A percentile compares a stretch with the other conserved stretches of the same genome.
Evolutionary conservation across 176 grass and related monocot species (phyloP).

Genomic region (Alopecurus myosuroides): DNA sequence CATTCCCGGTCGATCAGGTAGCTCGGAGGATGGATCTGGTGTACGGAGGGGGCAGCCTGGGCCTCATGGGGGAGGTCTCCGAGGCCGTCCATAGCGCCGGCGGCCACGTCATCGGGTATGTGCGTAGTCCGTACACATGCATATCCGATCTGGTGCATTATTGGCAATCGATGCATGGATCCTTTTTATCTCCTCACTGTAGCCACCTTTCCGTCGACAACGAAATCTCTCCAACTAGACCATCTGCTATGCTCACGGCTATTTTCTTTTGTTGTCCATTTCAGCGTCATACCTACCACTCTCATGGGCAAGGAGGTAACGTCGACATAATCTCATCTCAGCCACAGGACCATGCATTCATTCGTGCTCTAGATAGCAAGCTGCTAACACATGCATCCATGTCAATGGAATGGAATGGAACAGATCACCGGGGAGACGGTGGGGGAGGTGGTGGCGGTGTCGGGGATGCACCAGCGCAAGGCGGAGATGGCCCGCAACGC

Average conservation of each 20-base stretch:
- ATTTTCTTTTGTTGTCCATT: background rate
- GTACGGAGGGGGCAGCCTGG: conserved; percentile 89
- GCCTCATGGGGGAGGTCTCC: conserved; percentile 91
- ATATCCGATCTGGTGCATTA: background rate
- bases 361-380: background rate
- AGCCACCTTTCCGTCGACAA: background rate
- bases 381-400: no score
- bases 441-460: conserved; percentile 77
- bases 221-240: background rate
- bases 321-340: no score
- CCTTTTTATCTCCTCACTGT: background rate
- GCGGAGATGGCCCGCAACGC: conserved; percentile 87
- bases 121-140: no score
- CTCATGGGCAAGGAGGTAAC: conserved; percentile 94
- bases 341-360: no score
- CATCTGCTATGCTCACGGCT: background rate
- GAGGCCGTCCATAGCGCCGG: conserved; percentile 85
- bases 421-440: conserved; percentile 83
- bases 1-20: no score
- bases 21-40: conserved; percentile 84
- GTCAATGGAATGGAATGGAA: no score
- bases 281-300: conserved; percentile 75
- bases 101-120: conserved; percentile 77
- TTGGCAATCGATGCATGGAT: background rate
- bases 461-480: conserved; percentile 93